Percentiles rank a stretch among this genome's conserved stretches.
phyloP scores from a whole-genome alignment of 2,329 filamentous ascomycete genomes.

The Ascochyta rabiei region DNA sequence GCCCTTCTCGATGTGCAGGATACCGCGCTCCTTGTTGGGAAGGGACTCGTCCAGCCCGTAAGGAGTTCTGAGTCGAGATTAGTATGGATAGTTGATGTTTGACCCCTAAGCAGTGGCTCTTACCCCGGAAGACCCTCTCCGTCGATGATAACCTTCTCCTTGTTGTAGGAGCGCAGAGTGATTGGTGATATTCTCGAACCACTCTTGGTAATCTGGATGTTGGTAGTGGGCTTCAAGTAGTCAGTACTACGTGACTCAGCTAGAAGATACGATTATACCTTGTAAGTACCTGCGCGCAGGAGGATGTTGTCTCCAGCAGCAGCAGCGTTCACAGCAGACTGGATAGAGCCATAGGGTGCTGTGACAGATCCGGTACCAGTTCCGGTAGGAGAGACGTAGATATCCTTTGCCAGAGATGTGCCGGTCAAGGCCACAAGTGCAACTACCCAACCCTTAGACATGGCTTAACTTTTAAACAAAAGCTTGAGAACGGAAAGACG shows the following conservation, averaged over 20 bases:
- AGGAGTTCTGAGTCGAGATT: constrained; percentile 4
- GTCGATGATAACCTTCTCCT: constrained; percentile 22
- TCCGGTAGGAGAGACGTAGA: constrained; percentile 56
- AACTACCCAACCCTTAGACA: neutral
- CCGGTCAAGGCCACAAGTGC: neutral
- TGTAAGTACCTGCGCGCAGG: constrained; percentile 54
- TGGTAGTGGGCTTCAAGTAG: constrained; percentile 46
- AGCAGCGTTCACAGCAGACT: constrained; percentile 55
- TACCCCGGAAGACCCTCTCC: constrained; percentile 17
- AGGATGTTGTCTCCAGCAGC: constrained; percentile 55
- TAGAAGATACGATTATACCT: too few relatives aligned
- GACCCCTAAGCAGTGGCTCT: neutral
- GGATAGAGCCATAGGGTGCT: constrained; percentile 54
- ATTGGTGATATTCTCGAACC: constrained; percentile 38
- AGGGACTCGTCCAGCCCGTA: constrained; percentile 15
- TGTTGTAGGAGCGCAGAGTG: constrained; percentile 16
- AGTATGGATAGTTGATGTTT: neutral
- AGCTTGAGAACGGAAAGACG: neutral
- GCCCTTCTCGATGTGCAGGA: constrained; percentile 55
- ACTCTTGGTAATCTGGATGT: constrained; percentile 53
- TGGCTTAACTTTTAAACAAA: neutral
- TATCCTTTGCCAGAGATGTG: constrained; percentile 30
- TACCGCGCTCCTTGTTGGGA: constrained; percentile 52
- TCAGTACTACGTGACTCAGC: too few relatives aligned
- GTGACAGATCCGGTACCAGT: constrained; percentile 46